Evolutionary conservation across 192 early-diverging fungal genomes (phyloP).

Genomic region (Lunasporangiospora selenospora): DNA sequence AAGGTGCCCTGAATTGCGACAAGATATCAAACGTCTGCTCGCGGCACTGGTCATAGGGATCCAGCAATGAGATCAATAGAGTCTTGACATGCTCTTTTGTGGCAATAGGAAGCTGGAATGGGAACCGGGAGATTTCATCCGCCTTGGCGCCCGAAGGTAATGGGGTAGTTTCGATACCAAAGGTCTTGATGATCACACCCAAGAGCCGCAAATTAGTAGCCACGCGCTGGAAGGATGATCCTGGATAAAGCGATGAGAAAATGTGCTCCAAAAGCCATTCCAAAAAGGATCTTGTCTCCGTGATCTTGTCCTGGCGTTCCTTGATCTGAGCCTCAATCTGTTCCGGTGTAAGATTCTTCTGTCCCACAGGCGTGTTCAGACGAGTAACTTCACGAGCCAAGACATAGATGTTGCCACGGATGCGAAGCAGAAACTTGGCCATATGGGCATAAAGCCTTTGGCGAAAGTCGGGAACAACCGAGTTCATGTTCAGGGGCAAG

Average conservation of each 20-base stretch:
- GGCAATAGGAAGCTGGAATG: constrained; percentile 60
- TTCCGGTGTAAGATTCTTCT: constrained; percentile 16
- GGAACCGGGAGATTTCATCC: constrained; percentile 52
- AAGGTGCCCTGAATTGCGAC: constrained; percentile 66
- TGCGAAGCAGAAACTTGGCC: constrained; percentile 65
- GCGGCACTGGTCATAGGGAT: constrained; percentile 81
- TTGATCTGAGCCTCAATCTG: constrained; percentile 13
- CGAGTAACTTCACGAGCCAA: constrained; percentile 41
- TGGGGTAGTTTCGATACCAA: constrained; percentile 59
- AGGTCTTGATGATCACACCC: constrained; percentile 54
- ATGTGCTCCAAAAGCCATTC: constrained; percentile 65
- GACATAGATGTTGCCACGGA: constrained; percentile 59
- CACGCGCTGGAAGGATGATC: constrained; percentile 74
- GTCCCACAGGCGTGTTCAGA: constrained; percentile 17
- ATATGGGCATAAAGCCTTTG: constrained; percentile 72
- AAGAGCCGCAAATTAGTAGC: constrained; percentile 66
- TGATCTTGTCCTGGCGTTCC: constrained; percentile 48
- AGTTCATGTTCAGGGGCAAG: constrained; percentile 72
- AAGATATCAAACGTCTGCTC: constrained; percentile 75
- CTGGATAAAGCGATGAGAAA: constrained; percentile 73
- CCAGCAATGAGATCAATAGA: constrained; percentile 66
- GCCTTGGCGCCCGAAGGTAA: constrained; percentile 53
- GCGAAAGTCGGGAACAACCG: constrained; percentile 82
- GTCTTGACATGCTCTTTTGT: constrained; percentile 55
- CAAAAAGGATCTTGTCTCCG: constrained; percentile 59